phyloP scores from a whole-genome alignment of 2,329 filamentous ascomycete genomes.

The Cercospora sojina region DNA sequence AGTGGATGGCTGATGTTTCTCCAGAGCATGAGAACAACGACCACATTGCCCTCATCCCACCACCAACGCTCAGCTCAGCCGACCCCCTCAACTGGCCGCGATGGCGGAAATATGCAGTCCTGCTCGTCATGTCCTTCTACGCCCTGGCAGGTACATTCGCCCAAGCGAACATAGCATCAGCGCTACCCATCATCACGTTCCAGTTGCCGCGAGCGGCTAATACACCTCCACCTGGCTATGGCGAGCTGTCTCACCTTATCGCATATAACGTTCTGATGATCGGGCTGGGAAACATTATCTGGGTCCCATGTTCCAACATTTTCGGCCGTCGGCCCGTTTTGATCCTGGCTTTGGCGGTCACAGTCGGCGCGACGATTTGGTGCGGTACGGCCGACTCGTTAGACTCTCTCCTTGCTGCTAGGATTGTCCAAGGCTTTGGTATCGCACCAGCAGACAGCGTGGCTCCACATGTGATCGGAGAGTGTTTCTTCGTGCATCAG shows the following conservation, averaged over 20 bases:
- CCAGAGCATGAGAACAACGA: conserved; percentile 38
- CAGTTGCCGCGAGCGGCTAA: conserved; percentile 12
- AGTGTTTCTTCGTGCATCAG: conserved; percentile 46
- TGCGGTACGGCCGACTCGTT: conserved; percentile 42
- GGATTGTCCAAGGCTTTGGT: conserved; percentile 42
- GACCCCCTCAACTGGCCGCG: conserved; percentile 44
- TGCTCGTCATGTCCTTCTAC: conserved; percentile 42
- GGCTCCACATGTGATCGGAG: conserved; percentile 43
- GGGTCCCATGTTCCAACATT: conserved; percentile 45
- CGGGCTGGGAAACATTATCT: conserved; percentile 43
- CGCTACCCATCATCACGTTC: conserved; percentile 37
- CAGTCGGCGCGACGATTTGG: conserved; percentile 42
- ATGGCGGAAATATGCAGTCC: conserved; percentile 40
- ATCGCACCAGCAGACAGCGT: conserved; percentile 43
- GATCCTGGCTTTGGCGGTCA: conserved; percentile 39
- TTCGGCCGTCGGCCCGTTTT: conserved; percentile 44
- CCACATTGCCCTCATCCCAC: conserved; percentile 40
- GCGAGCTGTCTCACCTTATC: conserved; percentile 39
- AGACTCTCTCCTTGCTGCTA: conserved; percentile 40
- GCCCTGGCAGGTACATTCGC: conserved; percentile 43
- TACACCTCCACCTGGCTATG: conserved; percentile 36
- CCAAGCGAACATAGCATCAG: conserved; percentile 39
- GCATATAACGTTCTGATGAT: conserved; percentile 43
- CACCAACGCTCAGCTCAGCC: conserved; percentile 41
- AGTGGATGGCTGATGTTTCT: background rate